Conservation (phyloP, 108 stramenopile genomes). For the Nitzschia palea region DNA sequence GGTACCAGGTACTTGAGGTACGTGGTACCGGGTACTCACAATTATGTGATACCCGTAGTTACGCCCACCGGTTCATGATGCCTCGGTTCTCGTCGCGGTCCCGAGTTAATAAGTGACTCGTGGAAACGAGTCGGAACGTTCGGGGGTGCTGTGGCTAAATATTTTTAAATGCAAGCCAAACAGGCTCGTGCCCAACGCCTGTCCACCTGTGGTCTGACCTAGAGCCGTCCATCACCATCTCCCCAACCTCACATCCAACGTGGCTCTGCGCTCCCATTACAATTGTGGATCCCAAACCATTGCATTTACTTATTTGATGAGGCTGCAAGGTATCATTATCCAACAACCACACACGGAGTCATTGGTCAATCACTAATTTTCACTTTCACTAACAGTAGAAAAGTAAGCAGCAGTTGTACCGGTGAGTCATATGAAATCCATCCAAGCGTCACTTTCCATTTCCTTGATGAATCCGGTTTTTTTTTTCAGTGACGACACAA, state of each 20-base stretch:
- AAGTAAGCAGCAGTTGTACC: background rate
- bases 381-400: too few species aligned
- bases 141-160: background rate
- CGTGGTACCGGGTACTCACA: background rate
- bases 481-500: conserved; percentile 19
- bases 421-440: background rate
- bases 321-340: background rate
- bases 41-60: too few species aligned
- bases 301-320: background rate
- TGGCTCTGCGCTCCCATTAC: too few species aligned
- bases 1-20: background rate
- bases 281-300: too few species aligned
- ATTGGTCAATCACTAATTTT: background rate
- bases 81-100: background rate
- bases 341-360: background rate
- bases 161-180: background rate
- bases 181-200: background rate
- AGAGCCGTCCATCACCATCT: too few species aligned
- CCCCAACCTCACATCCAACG: too few species aligned
- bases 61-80: too few species aligned
- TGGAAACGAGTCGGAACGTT: background rate
- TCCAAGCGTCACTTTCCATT: background rate
- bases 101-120: background rate
- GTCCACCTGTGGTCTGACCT: too few species aligned
- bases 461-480: background rate